Evolutionary conservation across 495 filamentous ascomycete genomes (phyloP), one percentile per base, ranked within the genome.

Genomic region (Daldinia loculata): DNA sequence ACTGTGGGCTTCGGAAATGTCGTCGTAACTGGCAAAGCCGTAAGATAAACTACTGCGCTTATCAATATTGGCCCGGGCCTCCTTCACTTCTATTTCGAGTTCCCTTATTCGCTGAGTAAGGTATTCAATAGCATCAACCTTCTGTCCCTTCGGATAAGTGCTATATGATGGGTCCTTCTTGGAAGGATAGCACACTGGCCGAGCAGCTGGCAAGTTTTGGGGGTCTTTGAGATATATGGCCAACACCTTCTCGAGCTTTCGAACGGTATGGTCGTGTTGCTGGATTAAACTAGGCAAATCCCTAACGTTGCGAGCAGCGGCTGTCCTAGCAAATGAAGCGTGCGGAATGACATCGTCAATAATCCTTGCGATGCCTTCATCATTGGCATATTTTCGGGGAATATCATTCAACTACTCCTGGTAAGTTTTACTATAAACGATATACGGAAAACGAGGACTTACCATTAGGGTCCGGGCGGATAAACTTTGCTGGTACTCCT

Each of bases 81-180:
- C 89, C 74, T 92, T 91, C 75, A 99, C 93, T 74, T 94, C 87
- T 24, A 88, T 80, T 80, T 98, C 95, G 50, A 99, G 83, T 19
- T 91, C 84, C 55, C 88, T 87, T 74, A 99, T 97, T 12, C 94
- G 90, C 45, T 90, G 87, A 0, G 93, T 96, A 52, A 97, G 84
- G 72, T 97, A 98, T 69, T 97, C 93, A 74, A 99, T 98, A 12
- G 96, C 92, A 71, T 99, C 95, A 27, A 98, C 87, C 75, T 92
- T 93, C 61, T 90, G 88, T 26, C 89, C 87, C 51, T 87, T 90
- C 0, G 85, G 81, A 69, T 86, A 88, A 15, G 82, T 84, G 8
- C 75, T 75, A 66, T 83, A 88, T 0, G 85, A 84, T 17, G 84
- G 87, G 69, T 93, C 90, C 38, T 87, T 86, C 71, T 92, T 91